Conservation (phyloP, 345 rosid genomes). For the Brassica carinata region DNA sequence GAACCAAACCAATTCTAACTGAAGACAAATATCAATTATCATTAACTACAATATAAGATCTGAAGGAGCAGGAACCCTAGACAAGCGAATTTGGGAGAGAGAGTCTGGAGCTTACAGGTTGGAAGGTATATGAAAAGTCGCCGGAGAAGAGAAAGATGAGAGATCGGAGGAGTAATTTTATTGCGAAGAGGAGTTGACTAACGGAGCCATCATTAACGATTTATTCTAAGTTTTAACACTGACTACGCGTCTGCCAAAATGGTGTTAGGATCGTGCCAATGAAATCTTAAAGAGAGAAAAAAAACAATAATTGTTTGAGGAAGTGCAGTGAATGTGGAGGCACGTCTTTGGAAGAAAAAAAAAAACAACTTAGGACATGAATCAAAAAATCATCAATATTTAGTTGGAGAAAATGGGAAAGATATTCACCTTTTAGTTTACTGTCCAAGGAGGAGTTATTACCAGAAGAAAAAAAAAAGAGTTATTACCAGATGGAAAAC, state of each 20-base stretch:
- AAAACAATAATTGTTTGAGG: neutral
- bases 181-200: constrained; percentile 32
- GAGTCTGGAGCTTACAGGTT: constrained; percentile 8
- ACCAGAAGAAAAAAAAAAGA: too few species aligned
- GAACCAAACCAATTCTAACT: neutral
- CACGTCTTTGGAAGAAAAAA: neutral
- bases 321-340: neutral
- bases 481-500: neutral
- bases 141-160: constrained; percentile 6
- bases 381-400: neutral
- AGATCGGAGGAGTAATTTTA: constrained; percentile 12
- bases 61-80: neutral
- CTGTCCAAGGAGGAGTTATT: neutral
- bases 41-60: constrained; percentile 2
- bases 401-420: neutral
- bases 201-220: constrained; percentile 8
- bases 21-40: constrained; percentile 1
- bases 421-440: too few species aligned
- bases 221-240: neutral
- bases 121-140: constrained; percentile 7
- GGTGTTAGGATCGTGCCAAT: constrained; percentile 37
- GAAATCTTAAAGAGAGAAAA: neutral
- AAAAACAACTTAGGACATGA: neutral
- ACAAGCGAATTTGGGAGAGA: neutral
- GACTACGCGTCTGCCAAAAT: constrained; percentile 6